phyloP scores from a whole-genome alignment of 2,329 filamentous ascomycete species.

The Mycosphaerelloides madeirae region DNA sequence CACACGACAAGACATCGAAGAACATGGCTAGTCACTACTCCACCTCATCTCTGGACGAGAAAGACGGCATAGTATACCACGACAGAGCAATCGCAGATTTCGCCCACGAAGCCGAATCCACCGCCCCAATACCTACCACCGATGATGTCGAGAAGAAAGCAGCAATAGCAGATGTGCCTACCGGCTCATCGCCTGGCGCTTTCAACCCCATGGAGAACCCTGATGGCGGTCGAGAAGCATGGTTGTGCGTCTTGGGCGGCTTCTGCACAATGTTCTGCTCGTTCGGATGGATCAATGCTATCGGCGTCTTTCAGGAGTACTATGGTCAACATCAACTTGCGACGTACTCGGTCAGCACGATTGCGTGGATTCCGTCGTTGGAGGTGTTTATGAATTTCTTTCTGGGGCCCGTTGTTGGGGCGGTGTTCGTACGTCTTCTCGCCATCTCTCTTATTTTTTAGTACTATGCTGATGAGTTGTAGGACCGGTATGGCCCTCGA shows the following conservation, averaged over 20 bases:
- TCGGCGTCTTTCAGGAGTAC: constrained; percentile 46
- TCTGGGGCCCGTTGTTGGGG: constrained; percentile 50
- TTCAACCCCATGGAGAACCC: constrained; percentile 26
- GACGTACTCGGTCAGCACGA: constrained; percentile 35
- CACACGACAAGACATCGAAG: too few species aligned
- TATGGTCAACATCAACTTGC: constrained; percentile 41
- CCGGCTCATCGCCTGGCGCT: constrained; percentile 12
- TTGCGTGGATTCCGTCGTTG: constrained; percentile 46
- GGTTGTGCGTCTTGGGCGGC: constrained; percentile 34
- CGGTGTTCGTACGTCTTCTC: constrained; percentile 37
- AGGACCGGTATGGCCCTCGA: constrained; percentile 27
- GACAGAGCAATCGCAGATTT: constrained; percentile 1
- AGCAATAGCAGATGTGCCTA: not conserved
- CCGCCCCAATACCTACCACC: too few species aligned
- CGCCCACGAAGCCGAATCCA: not conserved
- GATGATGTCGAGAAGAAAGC: constrained; percentile 7
- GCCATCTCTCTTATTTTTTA: too few species aligned
- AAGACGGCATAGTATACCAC: not conserved
- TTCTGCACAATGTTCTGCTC: constrained; percentile 34
- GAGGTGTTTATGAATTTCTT: constrained; percentile 51
- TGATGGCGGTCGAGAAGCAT: constrained; percentile 36
- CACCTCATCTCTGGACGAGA: constrained; percentile 1
- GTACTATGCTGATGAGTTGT: too few species aligned
- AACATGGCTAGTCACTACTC: not conserved
- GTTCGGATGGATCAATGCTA: constrained; percentile 42